phyloP scores from a whole-genome alignment of 1,139 yeast genomes.

The Kurtzmaniella quercitrusa region DNA sequence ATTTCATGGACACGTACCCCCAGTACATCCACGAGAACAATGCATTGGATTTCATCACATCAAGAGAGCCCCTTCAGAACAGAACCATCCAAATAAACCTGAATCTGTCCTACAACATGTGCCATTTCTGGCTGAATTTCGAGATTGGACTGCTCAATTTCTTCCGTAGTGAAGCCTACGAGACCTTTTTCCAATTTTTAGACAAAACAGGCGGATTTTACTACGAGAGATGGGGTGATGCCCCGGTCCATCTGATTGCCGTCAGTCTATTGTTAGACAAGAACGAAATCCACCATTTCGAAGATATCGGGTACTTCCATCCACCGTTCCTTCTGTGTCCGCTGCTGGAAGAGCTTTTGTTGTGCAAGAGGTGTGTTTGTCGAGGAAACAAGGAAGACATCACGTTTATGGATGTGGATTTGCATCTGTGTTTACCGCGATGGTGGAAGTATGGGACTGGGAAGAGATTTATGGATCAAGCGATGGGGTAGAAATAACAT shows the following conservation, averaged over 20 bases:
- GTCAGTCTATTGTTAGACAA: constrained; percentile 63
- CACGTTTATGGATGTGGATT: constrained; percentile 49
- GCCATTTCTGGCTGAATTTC: constrained; percentile 96
- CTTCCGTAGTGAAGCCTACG: constrained; percentile 68
- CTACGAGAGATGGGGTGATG: constrained; percentile 97
- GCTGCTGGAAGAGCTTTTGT: constrained; percentile 40
- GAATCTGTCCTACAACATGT: constrained; percentile 66
- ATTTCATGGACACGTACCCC: constrained; percentile 57
- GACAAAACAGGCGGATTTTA: constrained; percentile 80
- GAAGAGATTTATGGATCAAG: constrained; percentile 42
- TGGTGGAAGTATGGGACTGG: constrained; percentile 83
- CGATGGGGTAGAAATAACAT: too few relatives aligned
- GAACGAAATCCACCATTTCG: constrained; percentile 77
- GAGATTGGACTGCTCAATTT: constrained; percentile 82
- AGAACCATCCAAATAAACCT: constrained; percentile 19
- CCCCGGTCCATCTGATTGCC: constrained; percentile 90
- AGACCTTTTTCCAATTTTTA: constrained; percentile 62
- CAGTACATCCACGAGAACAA: constrained; percentile 64
- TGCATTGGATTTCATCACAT: constrained; percentile 65
- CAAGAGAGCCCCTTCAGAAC: constrained; percentile 38
- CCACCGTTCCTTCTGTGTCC: constrained; percentile 86
- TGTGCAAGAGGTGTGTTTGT: constrained; percentile 71
- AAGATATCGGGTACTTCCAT: constrained; percentile 86
- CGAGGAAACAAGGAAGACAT: constrained; percentile 33
- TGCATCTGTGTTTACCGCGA: constrained; percentile 70